phyloP scores from a whole-genome alignment of 2,329 filamentous ascomycete species.

The Colletotrichum plurivorum region DNA sequence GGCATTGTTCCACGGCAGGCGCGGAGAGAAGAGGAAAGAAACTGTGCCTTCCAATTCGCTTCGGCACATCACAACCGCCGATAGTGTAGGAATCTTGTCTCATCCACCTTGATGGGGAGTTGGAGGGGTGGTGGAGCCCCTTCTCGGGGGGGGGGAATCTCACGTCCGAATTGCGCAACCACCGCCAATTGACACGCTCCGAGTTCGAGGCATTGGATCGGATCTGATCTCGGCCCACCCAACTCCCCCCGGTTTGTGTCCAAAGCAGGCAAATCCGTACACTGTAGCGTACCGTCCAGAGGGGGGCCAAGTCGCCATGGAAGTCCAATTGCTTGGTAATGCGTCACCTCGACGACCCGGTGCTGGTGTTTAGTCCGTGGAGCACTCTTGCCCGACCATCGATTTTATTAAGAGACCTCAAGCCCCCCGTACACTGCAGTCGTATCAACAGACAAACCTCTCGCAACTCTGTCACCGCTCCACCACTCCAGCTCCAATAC shows the following conservation, averaged over 20 bases:
- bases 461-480: background rate
- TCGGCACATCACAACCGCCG: too few species aligned
- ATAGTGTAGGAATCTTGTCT: conserved; percentile 16
- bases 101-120: background rate
- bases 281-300: conserved; percentile 7
- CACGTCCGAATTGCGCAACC: conserved; percentile 5
- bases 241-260: background rate
- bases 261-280: conserved; percentile 12
- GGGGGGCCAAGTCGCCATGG: conserved; percentile 3
- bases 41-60: too few species aligned
- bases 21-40: too few species aligned
- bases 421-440: background rate
- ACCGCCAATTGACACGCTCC: conserved; percentile 9
- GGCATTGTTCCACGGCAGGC: too few species aligned
- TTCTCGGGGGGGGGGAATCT: background rate
- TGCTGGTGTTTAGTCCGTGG: conserved; percentile 6
- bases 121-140: conserved; percentile 8
- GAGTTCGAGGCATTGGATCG: conserved; percentile 13
- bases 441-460: background rate
- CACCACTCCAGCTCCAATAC: background rate
- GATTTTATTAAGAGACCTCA: too few species aligned
- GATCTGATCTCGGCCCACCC: conserved; percentile 26
- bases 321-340: conserved; percentile 36
- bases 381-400: conserved; percentile 10
- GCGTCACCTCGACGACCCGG: conserved; percentile 29